Evolutionary conservation across 176 grass and related monocot species (phyloP), one percentile per base, ranked within the genome.

Genomic region (Chloris gayana): DNA sequence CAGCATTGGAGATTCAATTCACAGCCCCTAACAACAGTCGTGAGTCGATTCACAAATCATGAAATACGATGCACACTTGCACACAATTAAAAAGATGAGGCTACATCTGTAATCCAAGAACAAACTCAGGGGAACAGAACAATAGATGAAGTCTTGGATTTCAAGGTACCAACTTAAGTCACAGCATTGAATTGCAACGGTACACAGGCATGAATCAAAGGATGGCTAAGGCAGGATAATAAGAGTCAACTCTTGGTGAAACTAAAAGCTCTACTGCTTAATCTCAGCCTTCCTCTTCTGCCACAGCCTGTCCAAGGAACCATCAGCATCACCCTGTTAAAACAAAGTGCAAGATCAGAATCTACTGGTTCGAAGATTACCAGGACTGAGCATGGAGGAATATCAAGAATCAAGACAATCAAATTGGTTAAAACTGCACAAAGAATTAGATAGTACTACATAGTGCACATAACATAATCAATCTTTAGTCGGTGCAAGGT

Each of bases 281-380:
- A 93, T 49, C 42, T 93, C 88, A 83, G 85, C 77, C 82, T 89
- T 89, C 85, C 83, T 91, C 88, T 91, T 92, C 54, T 83, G 75
- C 93, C 93, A 93, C 68, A 97, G 86, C 93, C 93, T 93, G 58
- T 97, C 93, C 30, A 97, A 51, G 5, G 93, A 89, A 53, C 93
- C 49, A 59, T 97, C 93, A 14, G 90, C 93, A 46, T 93, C 90
- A 66, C 91, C 93, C 93, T 97, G 76, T 25, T 32, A 57, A 18
- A 41, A 57, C 24, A 27, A 73, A 42, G 72, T 26, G 24, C 13
- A 1, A 12, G 0, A 79, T 83, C 13, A 74, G 38, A 80, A 74
- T n/a, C 6, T 21, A 12, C 4, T 46, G 35, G 7, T 37, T n/a
- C n/a, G n/a, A n/a, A n/a, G n/a, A n/a, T n/a, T n/a, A n/a, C n/a